These are phyloP conservation scores for Pelargonium nanum DNA, from an alignment of 345 rosid species.

Conservation along the genomic window DNA sequence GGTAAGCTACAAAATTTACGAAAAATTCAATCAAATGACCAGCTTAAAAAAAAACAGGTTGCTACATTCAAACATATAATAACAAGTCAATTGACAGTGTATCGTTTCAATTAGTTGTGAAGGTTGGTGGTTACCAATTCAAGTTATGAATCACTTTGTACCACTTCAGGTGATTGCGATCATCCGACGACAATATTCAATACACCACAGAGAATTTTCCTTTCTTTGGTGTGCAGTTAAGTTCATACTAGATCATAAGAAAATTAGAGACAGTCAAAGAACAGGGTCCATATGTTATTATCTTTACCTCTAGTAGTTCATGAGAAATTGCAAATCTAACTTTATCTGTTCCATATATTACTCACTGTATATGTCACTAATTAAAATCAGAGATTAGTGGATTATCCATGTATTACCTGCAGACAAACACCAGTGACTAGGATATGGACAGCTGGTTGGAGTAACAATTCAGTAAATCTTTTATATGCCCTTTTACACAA, in stretches of 20 bases:
- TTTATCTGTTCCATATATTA: neutral
- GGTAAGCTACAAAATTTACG: conserved; percentile 17
- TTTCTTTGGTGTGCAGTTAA: neutral
- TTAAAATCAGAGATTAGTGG: neutral
- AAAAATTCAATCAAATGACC: conserved; percentile 3
- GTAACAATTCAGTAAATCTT: neutral
- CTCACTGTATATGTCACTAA: too few species aligned
- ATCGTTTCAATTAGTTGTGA: too few species aligned
- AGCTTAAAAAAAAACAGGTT: neutral
- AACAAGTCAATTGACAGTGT: neutral
- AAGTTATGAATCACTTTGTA: neutral
- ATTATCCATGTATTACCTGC: neutral
- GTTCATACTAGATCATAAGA: neutral
- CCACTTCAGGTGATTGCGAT: neutral
- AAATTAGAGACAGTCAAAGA: neutral
- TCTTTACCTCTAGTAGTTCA: neutral
- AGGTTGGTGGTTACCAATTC: neutral
- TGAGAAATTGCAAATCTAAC: neutral
- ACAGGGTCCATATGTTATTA: neutral
- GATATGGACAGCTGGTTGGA: neutral
- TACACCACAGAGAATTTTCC: neutral
- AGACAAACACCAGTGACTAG: neutral
- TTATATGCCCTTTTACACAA: neutral
- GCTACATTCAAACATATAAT: too few species aligned
- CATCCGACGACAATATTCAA: neutral